These are phyloP conservation scores for Zarea fungicola DNA, from an alignment of 2,329 filamentous ascomycete genomes.

Conservation along the genomic window DNA sequence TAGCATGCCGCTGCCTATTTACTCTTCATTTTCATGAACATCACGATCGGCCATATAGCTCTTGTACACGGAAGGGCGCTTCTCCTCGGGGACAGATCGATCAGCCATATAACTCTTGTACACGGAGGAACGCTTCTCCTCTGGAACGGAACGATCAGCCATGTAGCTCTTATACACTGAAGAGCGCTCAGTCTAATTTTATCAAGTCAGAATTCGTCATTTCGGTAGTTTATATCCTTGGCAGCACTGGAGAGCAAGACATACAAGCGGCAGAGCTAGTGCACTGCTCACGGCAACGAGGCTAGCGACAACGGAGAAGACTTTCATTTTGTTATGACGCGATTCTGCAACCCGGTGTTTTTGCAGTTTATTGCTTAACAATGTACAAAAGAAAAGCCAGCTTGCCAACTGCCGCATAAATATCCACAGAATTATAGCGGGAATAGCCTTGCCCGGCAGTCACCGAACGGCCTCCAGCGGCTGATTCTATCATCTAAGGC, in stretches of 20 bases:
- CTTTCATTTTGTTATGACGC: not conserved
- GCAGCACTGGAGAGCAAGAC: not conserved
- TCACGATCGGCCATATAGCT: not conserved
- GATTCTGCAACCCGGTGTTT: not conserved
- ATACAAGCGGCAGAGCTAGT: not conserved
- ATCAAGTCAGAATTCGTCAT: not conserved
- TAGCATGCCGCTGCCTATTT: not conserved
- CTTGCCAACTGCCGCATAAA: not conserved
- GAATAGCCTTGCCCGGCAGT: not conserved
- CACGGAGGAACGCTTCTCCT: not conserved
- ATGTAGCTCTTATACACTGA: not conserved
- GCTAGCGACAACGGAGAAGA: not conserved
- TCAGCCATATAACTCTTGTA: not conserved
- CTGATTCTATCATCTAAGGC: not conserved
- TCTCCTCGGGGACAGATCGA: not conserved
- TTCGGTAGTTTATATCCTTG: not conserved
- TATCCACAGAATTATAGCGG: not conserved
- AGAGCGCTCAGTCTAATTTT: not conserved
- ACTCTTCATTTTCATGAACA: not conserved
- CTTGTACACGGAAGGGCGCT: not conserved
- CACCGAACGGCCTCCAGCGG: not conserved
- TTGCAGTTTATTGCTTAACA: not conserved
- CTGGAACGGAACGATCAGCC: not conserved
- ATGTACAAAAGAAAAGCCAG: not conserved
- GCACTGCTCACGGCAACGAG: not conserved